Evolutionary conservation across 176 grass and related monocot species (phyloP).

Genomic region (Musa beccarii): DNA sequence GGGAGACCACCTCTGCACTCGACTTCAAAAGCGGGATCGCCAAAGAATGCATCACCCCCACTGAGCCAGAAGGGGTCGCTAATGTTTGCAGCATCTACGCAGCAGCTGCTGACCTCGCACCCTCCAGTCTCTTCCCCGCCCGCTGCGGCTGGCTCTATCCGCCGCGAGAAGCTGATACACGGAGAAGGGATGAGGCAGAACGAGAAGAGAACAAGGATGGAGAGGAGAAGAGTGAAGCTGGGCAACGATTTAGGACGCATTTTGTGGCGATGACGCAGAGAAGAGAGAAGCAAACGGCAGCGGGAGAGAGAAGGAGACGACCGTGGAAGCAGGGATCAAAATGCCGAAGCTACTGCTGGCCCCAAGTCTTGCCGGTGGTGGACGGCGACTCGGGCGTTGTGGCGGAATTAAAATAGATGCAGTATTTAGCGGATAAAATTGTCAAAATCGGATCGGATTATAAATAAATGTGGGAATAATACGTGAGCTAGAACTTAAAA

Average conservation of each 20-base stretch:
- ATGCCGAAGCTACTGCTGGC: too few species aligned
- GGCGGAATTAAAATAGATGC: too few species aligned
- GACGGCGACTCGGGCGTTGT: too few species aligned
- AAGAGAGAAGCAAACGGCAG: background rate
- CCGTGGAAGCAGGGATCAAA: too few species aligned
- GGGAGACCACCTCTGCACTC: background rate
- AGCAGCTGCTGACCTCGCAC: background rate
- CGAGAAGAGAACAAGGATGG: background rate
- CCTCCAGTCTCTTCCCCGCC: background rate
- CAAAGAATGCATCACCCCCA: background rate
- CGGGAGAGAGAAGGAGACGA: background rate
- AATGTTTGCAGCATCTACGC: background rate
- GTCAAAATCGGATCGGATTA: too few species aligned
- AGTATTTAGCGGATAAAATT: too few species aligned
- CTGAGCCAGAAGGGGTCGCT: constrained; percentile 6
- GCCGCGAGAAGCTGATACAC: background rate
- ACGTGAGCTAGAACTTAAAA: too few species aligned
- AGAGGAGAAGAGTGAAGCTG: background rate
- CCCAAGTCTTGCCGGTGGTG: too few species aligned
- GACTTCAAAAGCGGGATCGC: background rate
- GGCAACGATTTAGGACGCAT: background rate
- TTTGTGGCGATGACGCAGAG: background rate
- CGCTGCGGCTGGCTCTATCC: background rate
- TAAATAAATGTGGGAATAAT: too few species aligned
- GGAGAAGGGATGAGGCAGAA: too few species aligned